A percentile compares a stretch with the other conserved stretches of the same genome.
Evolutionary conservation across 164 flowering plant genomes (phyloP).

Genomic region (Umbellularia californica): DNA sequence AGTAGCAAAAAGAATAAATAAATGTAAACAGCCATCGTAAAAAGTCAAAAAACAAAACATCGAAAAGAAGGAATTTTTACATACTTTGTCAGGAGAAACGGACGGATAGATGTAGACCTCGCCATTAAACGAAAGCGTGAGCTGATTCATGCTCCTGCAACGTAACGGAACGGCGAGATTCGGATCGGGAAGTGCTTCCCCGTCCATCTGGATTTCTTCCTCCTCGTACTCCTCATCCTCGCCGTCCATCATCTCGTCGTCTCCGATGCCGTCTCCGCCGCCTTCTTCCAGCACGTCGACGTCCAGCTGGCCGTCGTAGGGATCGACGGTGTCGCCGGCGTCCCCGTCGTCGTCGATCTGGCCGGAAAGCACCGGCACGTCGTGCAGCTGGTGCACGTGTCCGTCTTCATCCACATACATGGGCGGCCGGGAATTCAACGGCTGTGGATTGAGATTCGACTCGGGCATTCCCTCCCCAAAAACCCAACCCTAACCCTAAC

Average conservation of each 20-base stretch:
- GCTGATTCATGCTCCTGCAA: constrained; percentile 19
- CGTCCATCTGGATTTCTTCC: constrained; percentile 9
- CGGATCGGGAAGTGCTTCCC: constrained; percentile 1
- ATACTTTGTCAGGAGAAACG: constrained; percentile 29
- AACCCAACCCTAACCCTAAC: constrained; percentile 1
- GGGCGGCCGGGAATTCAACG: not conserved
- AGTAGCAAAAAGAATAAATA: no score
- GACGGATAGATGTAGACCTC: constrained; percentile 30
- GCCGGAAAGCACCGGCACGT: constrained; percentile 7
- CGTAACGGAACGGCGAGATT: constrained; percentile 7
- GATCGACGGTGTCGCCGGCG: not conserved
- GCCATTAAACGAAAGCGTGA: constrained; percentile 29
- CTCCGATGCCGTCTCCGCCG: constrained; percentile 1
- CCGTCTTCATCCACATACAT: constrained; percentile 4
- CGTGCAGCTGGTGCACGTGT: constrained; percentile 3
- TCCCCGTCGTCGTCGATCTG: constrained; percentile 8
- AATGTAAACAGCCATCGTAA: not conserved
- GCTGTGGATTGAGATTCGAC: constrained; percentile 6
- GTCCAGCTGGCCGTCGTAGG: no score
- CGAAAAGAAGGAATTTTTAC: not conserved
- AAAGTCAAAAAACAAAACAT: not conserved
- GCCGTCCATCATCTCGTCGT: constrained; percentile 9
- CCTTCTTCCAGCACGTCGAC: not conserved
- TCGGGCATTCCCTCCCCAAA: constrained; percentile 1
- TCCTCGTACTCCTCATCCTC: not conserved